phyloP scores from a whole-genome alignment of 768 basidiomycete species.

The Imleria badia region DNA sequence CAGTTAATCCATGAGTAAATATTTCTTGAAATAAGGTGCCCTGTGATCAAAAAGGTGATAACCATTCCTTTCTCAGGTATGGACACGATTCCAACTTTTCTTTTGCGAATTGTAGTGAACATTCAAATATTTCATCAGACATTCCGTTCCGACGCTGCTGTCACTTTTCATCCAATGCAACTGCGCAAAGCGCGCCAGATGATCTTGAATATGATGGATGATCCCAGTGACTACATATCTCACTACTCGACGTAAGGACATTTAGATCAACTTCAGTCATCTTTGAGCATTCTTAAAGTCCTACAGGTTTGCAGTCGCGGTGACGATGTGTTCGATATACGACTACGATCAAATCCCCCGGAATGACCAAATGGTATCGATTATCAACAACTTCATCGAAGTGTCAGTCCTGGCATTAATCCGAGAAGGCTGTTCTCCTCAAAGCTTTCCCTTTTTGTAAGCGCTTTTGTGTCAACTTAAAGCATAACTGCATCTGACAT shows the following conservation, averaged over 20 bases:
- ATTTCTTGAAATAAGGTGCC: too few species aligned
- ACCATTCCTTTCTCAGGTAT: conserved; percentile 5
- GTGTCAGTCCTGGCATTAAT: conserved; percentile 3
- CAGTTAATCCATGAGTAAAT: conserved; percentile 15
- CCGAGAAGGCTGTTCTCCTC: conserved; percentile 16
- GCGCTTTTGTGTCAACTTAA: background rate
- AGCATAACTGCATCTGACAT: background rate
- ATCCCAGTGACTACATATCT: background rate
- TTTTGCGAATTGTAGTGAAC: background rate
- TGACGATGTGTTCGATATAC: conserved; percentile 20
- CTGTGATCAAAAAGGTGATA: background rate
- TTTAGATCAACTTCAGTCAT: background rate
- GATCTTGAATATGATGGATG: conserved; percentile 9
- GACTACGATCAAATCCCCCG: conserved; percentile 20
- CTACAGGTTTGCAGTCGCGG: conserved; percentile 33
- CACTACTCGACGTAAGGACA: conserved; percentile 12
- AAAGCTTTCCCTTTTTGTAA: conserved; percentile 19
- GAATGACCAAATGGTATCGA: conserved; percentile 16
- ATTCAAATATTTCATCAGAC: conserved; percentile 20
- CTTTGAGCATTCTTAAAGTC: background rate
- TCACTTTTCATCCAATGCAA: conserved; percentile 15
- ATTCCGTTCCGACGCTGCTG: conserved; percentile 3
- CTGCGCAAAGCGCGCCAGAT: conserved; percentile 12
- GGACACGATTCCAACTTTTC: conserved; percentile 12
- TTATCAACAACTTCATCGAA: conserved; percentile 9